Base-by-base conservation (phyloP, 2,329 filamentous ascomycete genomes). In the Leptographium wingfieldii region DNA sequence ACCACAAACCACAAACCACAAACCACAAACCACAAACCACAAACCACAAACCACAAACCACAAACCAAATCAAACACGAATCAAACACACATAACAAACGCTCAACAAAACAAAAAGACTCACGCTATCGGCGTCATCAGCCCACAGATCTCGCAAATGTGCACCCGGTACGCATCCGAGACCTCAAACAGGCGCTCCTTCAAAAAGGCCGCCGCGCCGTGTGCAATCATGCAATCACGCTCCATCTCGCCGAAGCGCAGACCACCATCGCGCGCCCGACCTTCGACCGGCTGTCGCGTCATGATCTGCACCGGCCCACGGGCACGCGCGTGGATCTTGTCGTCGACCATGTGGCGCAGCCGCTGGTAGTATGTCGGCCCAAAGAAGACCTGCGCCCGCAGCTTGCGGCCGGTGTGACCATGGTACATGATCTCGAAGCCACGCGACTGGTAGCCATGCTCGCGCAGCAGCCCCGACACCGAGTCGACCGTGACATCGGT, bases 151-250 rank as follows among this genome's bases (percentile, higher is more conserved):
- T 99, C 94, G 77, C 94, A 99, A 69, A 99, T 88, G 74, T 99
- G 94, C 62, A 99, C 94, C 73, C 92, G 83, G 82, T 97, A 99
- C 46, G 94, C 92, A 77, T 99, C 94, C 58, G 90, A 96, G 57
- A 99, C 94, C 72, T 97, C 92, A 69, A 99, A 96, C 61, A 99
- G 76, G 69, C 94, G 85, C 79, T 99, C 94, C 77, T 99, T 99
- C 70, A 99, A 76, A 82, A 99, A 99, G 1, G 92, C 87, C 59
- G 90, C 92, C 3, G 95, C 94, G 71, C 94, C 94, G 72, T 99
- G 95, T n/a, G 95, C 91, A 78, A 99, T 99, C 94, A 99, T 99
- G 73, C 94, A 99, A 83, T 99, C 95, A 77, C 95, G 92, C 76
- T 99, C 95, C 94, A 99, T 99, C 80, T 99, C 94, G 85, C 94